phyloP scores from a whole-genome alignment of 352 stramenopile genomes.

The Phytopythium boreale region DNA sequence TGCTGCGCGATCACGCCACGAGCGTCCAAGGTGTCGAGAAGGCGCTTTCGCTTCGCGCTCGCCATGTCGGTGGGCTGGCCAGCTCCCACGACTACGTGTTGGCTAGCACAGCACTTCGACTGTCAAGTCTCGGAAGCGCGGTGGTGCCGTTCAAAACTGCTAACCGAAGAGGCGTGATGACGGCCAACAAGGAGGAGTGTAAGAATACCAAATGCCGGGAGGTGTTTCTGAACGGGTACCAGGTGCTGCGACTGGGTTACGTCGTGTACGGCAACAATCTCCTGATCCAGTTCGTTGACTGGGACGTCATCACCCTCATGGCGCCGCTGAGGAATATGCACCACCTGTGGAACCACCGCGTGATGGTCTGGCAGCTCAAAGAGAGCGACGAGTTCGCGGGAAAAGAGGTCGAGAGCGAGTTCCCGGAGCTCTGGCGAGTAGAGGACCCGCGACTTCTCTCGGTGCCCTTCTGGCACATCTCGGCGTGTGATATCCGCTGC shows the following conservation, averaged over 20 bases:
- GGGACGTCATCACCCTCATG: constrained; percentile 7
- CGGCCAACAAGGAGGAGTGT: neutral
- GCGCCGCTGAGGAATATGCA: constrained; percentile 4
- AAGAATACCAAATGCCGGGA: neutral
- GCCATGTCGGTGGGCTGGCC: constrained; percentile 6
- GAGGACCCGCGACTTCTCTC: constrained; percentile 3
- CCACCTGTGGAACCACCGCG: constrained; percentile 14
- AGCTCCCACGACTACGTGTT: neutral
- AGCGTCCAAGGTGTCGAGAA: neutral
- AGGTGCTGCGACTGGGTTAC: constrained; percentile 16
- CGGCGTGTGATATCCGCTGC: constrained; percentile 6
- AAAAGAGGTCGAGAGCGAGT: constrained; percentile 3
- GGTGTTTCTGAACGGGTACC: constrained; percentile 2
- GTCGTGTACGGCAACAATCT: constrained; percentile 11
- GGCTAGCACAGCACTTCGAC: neutral
- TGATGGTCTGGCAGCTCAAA: constrained; percentile 9
- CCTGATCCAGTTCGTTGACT: constrained; percentile 11
- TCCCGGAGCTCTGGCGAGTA: constrained; percentile 8
- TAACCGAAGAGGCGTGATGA: neutral
- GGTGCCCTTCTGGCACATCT: constrained; percentile 9
- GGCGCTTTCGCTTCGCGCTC: constrained; percentile 1
- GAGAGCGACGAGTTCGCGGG: neutral
- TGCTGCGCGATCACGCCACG: neutral
- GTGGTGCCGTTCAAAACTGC: neutral
- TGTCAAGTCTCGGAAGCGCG: neutral